Evolutionary conservation across 176 grass and related monocot genomes (phyloP).

Genomic region (Bothriochloa decipiens): DNA sequence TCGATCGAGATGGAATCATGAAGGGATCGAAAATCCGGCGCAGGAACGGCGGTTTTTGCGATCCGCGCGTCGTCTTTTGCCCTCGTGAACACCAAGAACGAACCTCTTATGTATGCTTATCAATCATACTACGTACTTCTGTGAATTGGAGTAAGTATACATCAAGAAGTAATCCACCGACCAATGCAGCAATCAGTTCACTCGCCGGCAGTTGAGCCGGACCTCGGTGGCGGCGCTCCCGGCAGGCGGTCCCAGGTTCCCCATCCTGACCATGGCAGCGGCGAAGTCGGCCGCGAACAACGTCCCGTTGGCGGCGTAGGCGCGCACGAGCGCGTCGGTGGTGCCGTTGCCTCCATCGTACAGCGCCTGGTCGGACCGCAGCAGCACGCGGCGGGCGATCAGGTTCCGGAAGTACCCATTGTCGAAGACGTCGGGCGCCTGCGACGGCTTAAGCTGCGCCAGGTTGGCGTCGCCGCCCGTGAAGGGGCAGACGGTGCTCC

Average conservation of each 20-base stretch:
- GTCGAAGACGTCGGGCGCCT: slow-evolving; percentile 59
- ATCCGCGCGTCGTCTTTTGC: not conserved
- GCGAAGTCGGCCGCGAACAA: slow-evolving; percentile 56
- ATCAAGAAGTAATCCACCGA: not conserved
- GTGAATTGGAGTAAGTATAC: not conserved
- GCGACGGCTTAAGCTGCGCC: slow-evolving; percentile 48
- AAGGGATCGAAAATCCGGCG: not conserved
- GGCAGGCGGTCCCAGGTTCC: slow-evolving; percentile 34
- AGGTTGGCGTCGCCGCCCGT: slow-evolving; percentile 61
- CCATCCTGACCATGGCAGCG: slow-evolving; percentile 72
- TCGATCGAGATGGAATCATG: not conserved
- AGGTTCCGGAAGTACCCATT: slow-evolving; percentile 74
- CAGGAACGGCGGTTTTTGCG: not conserved
- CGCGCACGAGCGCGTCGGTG: slow-evolving; percentile 58
- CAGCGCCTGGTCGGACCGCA: slow-evolving; percentile 82
- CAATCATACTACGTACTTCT: not conserved
- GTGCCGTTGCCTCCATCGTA: slow-evolving; percentile 46
- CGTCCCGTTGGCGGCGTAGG: slow-evolving; percentile 51
- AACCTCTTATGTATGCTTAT: not conserved
- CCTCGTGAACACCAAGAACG: not conserved
- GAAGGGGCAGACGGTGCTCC: slow-evolving; percentile 43
- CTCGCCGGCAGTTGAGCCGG: slow-evolving; percentile 63
- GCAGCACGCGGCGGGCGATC: slow-evolving; percentile 54
- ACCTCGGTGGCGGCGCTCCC: slow-evolving; percentile 50
- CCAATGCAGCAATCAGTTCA: slow-evolving; percentile 31